These are phyloP conservation scores for Neofusicoccum sp. DNA, from an alignment of 2,329 filamentous ascomycete genomes.

Conservation along the genomic window DNA sequence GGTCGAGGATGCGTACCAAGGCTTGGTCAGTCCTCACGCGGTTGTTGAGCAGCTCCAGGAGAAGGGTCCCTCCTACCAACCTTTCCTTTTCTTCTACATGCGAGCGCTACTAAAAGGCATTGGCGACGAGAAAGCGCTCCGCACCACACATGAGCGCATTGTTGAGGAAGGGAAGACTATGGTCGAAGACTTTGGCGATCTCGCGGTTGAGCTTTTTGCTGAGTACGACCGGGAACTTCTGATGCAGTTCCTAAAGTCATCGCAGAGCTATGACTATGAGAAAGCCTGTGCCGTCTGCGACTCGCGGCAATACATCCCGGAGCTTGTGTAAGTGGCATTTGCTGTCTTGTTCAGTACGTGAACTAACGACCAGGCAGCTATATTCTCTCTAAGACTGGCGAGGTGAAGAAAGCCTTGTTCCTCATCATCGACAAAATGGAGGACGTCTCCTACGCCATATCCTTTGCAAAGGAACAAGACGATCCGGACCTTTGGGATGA, in stretches of 20 bases:
- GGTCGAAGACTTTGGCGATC: constrained; percentile 82
- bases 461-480: constrained; percentile 90
- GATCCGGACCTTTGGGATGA: constrained; percentile 95
- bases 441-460: constrained; percentile 88
- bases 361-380: constrained; percentile 49
- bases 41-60: constrained; percentile 76
- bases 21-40: constrained; percentile 72
- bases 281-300: constrained; percentile 77
- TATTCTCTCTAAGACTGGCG: constrained; percentile 89
- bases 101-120: constrained; percentile 80
- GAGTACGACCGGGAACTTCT: constrained; percentile 75
- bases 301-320: constrained; percentile 74
- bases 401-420: constrained; percentile 86
- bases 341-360: neutral
- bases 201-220: constrained; percentile 83
- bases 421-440: constrained; percentile 92
- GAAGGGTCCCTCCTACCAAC: constrained; percentile 56
- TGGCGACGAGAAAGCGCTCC: constrained; percentile 47
- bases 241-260: constrained; percentile 82
- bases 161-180: constrained; percentile 62
- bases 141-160: constrained; percentile 40
- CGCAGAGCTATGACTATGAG: constrained; percentile 85
- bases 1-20: constrained; percentile 86
- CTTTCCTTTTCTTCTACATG: constrained; percentile 91
- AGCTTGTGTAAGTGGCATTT: constrained; percentile 64